phyloP scores from a whole-genome alignment of 805 yeast species.

The Candida corydali region DNA sequence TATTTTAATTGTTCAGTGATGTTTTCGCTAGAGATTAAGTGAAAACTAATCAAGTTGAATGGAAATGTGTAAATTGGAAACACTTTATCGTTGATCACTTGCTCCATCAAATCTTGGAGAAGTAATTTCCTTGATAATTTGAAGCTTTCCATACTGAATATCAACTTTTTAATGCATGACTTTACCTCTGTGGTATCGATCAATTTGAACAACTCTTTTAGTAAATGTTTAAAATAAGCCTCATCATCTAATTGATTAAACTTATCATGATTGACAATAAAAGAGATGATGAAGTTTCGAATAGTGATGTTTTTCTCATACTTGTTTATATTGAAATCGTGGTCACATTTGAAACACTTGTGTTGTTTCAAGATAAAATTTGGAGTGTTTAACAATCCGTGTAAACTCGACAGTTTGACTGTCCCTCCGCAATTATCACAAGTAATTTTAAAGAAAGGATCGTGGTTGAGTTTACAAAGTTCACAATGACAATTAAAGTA shows the following conservation, averaged over 20 bases:
- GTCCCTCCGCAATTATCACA: constrained; percentile 2
- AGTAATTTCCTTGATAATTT: not conserved
- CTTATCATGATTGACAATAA: not conserved
- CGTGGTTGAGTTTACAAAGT: constrained; percentile 18
- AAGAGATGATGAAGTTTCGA: constrained; percentile 4
- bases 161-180: not conserved
- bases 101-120: constrained; percentile 2
- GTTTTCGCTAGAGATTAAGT: not conserved
- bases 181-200: constrained; percentile 1
- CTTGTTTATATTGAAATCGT: not conserved
- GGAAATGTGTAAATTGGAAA: constrained; percentile 9
- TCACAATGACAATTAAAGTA: constrained; percentile 32
- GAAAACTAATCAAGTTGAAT: constrained; percentile 4
- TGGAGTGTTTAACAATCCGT: not conserved
- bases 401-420: constrained; percentile 3
- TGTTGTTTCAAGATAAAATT: constrained; percentile 3
- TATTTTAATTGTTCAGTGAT: not conserved
- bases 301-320: constrained; percentile 1
- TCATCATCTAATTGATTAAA: not conserved
- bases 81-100: constrained; percentile 1
- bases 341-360: not conserved
- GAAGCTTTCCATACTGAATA: not conserved
- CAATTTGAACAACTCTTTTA: not conserved
- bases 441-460: constrained; percentile 19
- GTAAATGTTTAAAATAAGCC: not conserved